phyloP scores from a whole-genome alignment of 805 yeast genomes.

The Zygosaccharomyces rouxii region DNA sequence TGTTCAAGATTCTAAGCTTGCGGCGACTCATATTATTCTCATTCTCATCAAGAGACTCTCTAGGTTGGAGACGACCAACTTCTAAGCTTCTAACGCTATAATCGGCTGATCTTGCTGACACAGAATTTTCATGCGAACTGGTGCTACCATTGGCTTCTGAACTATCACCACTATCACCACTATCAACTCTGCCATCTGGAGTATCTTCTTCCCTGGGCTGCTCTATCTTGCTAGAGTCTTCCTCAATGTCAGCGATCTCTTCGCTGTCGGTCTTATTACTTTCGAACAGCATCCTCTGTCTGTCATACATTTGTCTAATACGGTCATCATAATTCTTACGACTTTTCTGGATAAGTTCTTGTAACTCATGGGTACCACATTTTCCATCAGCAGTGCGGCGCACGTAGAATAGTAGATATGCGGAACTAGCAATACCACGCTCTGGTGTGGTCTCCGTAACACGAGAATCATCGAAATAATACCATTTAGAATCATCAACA shows the following conservation, averaged over 20 bases:
- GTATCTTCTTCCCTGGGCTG: constrained; percentile 5
- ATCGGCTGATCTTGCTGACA: constrained; percentile 9
- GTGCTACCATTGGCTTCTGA: constrained; percentile 1
- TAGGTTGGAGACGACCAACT: constrained; percentile 19
- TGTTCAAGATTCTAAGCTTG: constrained; percentile 29
- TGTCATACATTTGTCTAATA: constrained; percentile 20
- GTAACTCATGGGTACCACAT: constrained; percentile 48
- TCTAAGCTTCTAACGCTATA: constrained; percentile 26
- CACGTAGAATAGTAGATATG: constrained; percentile 81
- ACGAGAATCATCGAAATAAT: constrained; percentile 81
- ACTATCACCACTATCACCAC: neutral
- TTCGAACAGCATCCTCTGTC: constrained; percentile 28
- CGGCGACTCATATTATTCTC: constrained; percentile 24
- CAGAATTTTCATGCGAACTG: constrained; percentile 6
- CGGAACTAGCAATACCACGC: constrained; percentile 66
- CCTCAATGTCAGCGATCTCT: constrained; percentile 13
- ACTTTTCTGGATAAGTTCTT: constrained; percentile 40
- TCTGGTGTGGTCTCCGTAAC: constrained; percentile 60
- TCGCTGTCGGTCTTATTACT: constrained; percentile 27
- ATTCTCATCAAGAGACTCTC: constrained; percentile 10
- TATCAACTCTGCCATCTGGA: too few relatives aligned
- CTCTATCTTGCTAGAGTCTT: constrained; percentile 15
- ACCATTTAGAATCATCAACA: constrained; percentile 74
- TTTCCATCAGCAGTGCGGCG: constrained; percentile 37
- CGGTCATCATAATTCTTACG: constrained; percentile 32